phyloP scores from a whole-genome alignment of 495 filamentous ascomycete genomes.

The Trichocladium uniseriatum region DNA sequence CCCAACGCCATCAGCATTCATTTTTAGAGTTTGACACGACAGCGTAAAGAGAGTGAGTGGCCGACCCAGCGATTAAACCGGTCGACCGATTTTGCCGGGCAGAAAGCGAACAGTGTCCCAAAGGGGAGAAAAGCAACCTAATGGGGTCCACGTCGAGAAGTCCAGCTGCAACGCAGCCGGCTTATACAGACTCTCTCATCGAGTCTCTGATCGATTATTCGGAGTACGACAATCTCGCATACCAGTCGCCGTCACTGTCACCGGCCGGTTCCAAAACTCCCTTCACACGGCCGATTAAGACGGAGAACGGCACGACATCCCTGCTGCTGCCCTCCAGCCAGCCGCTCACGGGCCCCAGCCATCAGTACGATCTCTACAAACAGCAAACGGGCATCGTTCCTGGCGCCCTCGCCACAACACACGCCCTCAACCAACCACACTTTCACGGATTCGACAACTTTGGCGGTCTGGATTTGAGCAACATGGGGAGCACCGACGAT shows the following conservation, averaged over 20 bases:
- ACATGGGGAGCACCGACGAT: slow-evolving; percentile 39
- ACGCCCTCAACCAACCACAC: slow-evolving; percentile 55
- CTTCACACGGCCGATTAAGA: slow-evolving; percentile 31
- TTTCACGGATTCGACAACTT: slow-evolving; percentile 44
- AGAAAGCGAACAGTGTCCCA: no score
- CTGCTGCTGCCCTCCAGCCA: slow-evolving; percentile 37
- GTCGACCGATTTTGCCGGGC: no score
- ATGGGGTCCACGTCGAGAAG: slow-evolving; percentile 11
- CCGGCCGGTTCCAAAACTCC: slow-evolving; percentile 31
- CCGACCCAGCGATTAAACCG: no score
- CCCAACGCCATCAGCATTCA: no score
- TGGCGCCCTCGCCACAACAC: slow-evolving; percentile 60
- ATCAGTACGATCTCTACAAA: slow-evolving; percentile 84
- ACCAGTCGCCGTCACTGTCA: slow-evolving; percentile 40
- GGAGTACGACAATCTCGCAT: slow-evolving; percentile 37
- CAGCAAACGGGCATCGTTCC: slow-evolving; percentile 85
- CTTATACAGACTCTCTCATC: slow-evolving; percentile 10
- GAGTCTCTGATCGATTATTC: slow-evolving; percentile 39
- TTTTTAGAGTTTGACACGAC: no score
- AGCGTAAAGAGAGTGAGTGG: no score
- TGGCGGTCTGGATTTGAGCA: slow-evolving; percentile 41
- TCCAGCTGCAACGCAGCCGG: slow-evolving; percentile 12
- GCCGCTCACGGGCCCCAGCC: slow-evolving; percentile 67
- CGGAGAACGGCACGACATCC: slow-evolving; percentile 25
- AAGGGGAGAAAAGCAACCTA: not conserved